Evolutionary conservation across 805 yeast genomes (phyloP), one percentile per base, ranked within the genome.

Genomic region (Isabelozyma pseudorhagii): DNA sequence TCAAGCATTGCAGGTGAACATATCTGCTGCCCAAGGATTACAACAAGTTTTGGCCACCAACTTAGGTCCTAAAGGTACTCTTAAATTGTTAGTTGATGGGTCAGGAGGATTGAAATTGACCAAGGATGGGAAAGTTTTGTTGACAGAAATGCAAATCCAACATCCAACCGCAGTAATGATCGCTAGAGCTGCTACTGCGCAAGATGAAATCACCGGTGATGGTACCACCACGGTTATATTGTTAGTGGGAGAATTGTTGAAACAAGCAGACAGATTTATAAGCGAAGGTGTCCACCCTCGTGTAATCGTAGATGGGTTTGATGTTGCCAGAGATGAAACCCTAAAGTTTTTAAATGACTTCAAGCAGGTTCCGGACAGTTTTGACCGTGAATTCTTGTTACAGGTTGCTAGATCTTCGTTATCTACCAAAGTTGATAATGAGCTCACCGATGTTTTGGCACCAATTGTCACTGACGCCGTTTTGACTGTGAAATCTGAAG

Each of bases 191-290:
- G 99, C 99, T 45, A 84, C 97, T 43, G 97, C 99, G 0, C 99
- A 94, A 71, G 99, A 94, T 68, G 99, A 94, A 69, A 90, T 94
- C 64, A 89, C 98, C n/a, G 99, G 99, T 46, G 99, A 94, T 70
- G 99, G 99, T 55, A 94, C 99, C 48, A 93, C 98, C 5, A 87
- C 97, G 1, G 99, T 94, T 48, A 93, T 92, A 42, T 77, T 96
- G 54, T 79, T 92, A 48, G 99, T 94, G 41, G 99, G 99, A 49
- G 97, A 93, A 68, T 75, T 94, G 53, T 79, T 94, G 66, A 89
- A 89, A 66, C 98, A 94, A 70, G 97, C 98, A 27, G 94, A 93
- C 66, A 80, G 97, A 58, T 92, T 82, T 66, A 83, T 89, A 50
- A 79, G 84, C 56, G 99, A 94, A 72, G 99, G 99, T 47, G 87